A percentile compares a stretch with the other conserved stretches of the same genome.
Conservation (phyloP, 805 yeast species). For the Yamadazyma insecticola region DNA sequence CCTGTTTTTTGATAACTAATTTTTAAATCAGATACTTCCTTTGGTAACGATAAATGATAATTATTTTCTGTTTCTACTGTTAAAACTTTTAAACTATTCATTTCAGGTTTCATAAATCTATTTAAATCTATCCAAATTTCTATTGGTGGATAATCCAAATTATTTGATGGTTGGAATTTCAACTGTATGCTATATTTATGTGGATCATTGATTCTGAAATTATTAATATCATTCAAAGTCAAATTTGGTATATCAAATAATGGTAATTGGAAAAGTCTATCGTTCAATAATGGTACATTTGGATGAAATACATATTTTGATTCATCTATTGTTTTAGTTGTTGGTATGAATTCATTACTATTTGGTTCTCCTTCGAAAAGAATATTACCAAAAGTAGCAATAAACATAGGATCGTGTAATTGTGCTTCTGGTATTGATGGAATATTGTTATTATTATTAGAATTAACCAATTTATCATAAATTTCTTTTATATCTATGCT, state of each 20-base stretch:
- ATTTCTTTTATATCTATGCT: conserved; percentile 16
- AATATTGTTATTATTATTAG: conserved; percentile 1
- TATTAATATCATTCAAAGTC: conserved; percentile 17
- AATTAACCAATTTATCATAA: conserved; percentile 15
- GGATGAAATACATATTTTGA: conserved; percentile 25
- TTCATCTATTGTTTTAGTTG: no score
- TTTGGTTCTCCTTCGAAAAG: conserved; percentile 19
- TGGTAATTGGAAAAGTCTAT: conserved; percentile 28
- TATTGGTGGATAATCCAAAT: conserved; percentile 43
- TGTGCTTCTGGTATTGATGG: no score
- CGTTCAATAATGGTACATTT: conserved; percentile 27
- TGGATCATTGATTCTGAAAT: conserved; percentile 20
- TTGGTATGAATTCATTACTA: not conserved
- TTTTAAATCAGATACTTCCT: conserved; percentile 39
- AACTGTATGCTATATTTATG: conserved; percentile 39
- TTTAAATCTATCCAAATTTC: conserved; percentile 51
- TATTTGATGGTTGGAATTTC: conserved; percentile 37
- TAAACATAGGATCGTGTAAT: conserved; percentile 29
- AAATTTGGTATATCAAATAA: conserved; percentile 13
- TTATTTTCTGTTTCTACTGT: conserved; percentile 44
- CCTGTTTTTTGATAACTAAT: conserved; percentile 37
- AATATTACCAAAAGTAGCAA: conserved; percentile 37
- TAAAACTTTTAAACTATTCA: conserved; percentile 37
- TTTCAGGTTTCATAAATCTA: conserved; percentile 28
- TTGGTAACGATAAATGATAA: conserved; percentile 40